Base-by-base conservation (phyloP, 768 basidiomycete genomes). In the Candolleomyces eurysporus region DNA sequence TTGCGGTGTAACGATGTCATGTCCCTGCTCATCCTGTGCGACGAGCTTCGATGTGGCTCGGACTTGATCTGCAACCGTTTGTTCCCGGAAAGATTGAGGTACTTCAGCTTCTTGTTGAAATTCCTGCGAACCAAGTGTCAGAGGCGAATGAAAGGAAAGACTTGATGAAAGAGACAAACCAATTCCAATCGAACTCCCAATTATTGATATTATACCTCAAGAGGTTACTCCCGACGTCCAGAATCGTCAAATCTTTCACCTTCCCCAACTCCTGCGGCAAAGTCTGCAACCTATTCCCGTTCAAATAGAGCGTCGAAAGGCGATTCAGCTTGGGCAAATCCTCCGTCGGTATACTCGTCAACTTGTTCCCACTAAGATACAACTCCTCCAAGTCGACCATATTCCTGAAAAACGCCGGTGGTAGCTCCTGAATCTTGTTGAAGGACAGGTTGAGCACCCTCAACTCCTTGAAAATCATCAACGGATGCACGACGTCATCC, bases 171-270 rank as follows among this genome's bases (percentile, higher is more conserved):
- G 46, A 21, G 40, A 76, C 85, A 53, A 65, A 96, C 96, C 97
- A 98, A 72, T 99, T 98, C 96, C 96, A 98, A 75, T 99, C 97
- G 73, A 95, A 98, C 72, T 96, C 93, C 90, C 90, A 95, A 69
- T 99, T 99, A 66, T 93, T 91, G 66, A 97, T 94, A 71, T 98
- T 99, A 75, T 98, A 98, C 82, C 91, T 93, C 74, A 99, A 79
- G 57, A 86, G 74, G 72, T 99, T 99, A 72, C 90, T 95, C 7
- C 97, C 96, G 5, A 92, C 96, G 69, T 99, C 97, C 66, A 99
- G 79, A 36, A 91, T 85, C 57, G 81, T 84, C 68, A 99, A 76
- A 51, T 82, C 87, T 69, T 84, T 82, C 61, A 97, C 84, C 70
- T 93, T 92, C 43, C 88, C 89, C 52, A 99, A 72, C 71, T 98